Base-by-base conservation (phyloP, 495 filamentous ascomycete genomes). In the Filosporella fistucella region DNA sequence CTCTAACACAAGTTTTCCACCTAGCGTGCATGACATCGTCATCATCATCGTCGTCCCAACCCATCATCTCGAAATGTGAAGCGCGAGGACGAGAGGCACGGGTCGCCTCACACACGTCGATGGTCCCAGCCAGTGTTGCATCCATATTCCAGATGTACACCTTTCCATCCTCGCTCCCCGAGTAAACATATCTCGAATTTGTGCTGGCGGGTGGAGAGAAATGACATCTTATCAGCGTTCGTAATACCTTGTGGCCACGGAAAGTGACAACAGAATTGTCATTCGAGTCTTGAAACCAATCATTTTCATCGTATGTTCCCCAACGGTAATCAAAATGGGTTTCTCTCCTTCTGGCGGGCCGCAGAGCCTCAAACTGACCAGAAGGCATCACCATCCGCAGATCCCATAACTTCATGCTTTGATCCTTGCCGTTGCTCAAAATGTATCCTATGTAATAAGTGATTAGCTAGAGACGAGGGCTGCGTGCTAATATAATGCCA, bases 401-500 rank as follows among this genome's bases (percentile, higher is more conserved):
- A 67, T 98, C 93, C 93, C 93, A 98, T 3, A 98, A 75, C 67
- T 97, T 98, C 84, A 95, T 95, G 25, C 81, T 87, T 63, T 98
- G 93, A 57, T 98, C 93, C 58, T 98, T 98, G 47, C 78, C 86
- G 52, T 98, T 98, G 50, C 86, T 91, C 6, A 98, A 74, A 8
- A 97, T 83, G 59, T 96, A 98, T 58, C 58, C 51, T 59, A 45
- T n/a, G n/a, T n/a, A n/a, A 14, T 0, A 12, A 6, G 23, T 18
- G 21, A n/a, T 55, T 16, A 55, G 35, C 5, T 5, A 21, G 10
- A n/a, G 9, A 21, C 5, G 23, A 3, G 8, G 10, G 9, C 5
- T 5, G 35, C 7, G n/a, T 2, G 18, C 13, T 38, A 4, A 22
- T 13, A 21, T 20, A n/a, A n/a, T n/a, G 10, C 18, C 18, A 53